phyloP scores from a whole-genome alignment of 2,329 filamentous ascomycete genomes.

The Calonectria hongkongensis region DNA sequence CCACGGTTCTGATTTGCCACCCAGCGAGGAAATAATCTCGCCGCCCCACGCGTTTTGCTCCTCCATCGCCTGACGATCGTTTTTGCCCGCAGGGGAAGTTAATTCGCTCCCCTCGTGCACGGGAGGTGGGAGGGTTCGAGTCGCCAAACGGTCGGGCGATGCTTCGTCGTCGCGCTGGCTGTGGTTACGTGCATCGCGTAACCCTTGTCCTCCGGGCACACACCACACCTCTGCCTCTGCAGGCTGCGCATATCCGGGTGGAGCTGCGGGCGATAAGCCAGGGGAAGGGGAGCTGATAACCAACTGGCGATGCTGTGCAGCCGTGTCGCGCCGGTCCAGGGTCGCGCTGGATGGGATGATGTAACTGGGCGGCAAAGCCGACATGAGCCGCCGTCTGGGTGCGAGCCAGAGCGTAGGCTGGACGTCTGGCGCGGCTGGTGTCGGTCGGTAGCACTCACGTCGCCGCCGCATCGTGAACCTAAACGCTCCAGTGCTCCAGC shows the following conservation, averaged over 20 bases:
- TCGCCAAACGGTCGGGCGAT: conserved; percentile 21
- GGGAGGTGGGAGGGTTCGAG: not conserved
- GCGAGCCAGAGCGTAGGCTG: not conserved
- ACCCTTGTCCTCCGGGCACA: not conserved
- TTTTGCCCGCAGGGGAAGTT: not conserved
- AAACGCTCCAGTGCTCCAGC: not conserved
- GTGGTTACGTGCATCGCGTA: conserved; percentile 6
- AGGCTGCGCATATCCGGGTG: conserved; percentile 12
- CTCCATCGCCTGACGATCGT: conserved; percentile 14
- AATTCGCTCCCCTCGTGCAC: not conserved
- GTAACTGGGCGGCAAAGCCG: conserved; percentile 6
- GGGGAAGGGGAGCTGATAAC: conserved; percentile 9
- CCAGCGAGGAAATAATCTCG: conserved; percentile 1
- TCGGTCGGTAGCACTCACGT: not conserved
- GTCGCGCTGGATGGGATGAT: conserved; percentile 3
- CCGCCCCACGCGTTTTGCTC: conserved; percentile 23
- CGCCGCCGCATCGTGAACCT: not conserved
- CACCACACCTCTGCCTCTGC: not conserved
- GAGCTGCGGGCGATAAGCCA: conserved; percentile 3
- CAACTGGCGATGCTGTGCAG: conserved; percentile 7
- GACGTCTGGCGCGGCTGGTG: conserved; percentile 1
- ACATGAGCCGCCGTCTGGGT: conserved; percentile 6
- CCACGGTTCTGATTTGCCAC: conserved; percentile 1
- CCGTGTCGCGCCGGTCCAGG: not conserved
- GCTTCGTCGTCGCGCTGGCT: not conserved